Base-by-base conservation (phyloP, 2,329 filamentous ascomycete genomes). In the Cytospora chrysosperma region DNA sequence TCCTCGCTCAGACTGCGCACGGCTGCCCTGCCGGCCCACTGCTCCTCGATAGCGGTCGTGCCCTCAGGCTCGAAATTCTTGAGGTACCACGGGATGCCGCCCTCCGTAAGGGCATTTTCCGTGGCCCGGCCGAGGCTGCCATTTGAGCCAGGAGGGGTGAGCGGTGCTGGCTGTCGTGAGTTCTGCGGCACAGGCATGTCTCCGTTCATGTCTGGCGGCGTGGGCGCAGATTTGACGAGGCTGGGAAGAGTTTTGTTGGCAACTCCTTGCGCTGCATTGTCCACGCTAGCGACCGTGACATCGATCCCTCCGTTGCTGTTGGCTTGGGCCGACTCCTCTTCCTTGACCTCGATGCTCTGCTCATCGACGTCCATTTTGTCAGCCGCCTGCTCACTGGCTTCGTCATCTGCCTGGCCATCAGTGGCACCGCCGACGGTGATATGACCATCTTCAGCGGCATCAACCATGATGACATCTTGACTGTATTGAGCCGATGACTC, bases 1-100 rank as follows among this genome's bases (percentile, higher is more conserved):
- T 94, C 91, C 75, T 97, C 93, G 70, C 91, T 96, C 75, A 94
- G 87, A 69, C 79, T 80, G 30, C 83, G 78, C 40, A 81, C 76
- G 0, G 90, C 86, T 61, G 93, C 90, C 37, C 88, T 83, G 2
- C 88, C 91, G 0, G 85, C 87, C 81, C 88, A 92, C 59, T 87
- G 83, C 75, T 94, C 90, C 68, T 89, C 89, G 61, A 91, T 81
- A 12, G 94, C 85, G 0, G 89, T 94, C 0, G 92, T 96, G 62
- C 93, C 94, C 59, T 86, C 61, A 1, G 91, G 89, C 58, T 95
- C 86, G 72, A 96, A 96, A 10, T 86, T 83, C 71, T 91, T 85
- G 64, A 97, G 84, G 75, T 96, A 97, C 92, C 93, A 97, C 9
- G 92, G 87, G 15, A 96, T 81, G 37, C 94, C 94, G 63, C 94